These are phyloP conservation scores for Cryptosporidium muris DNA, from an alignment of 169 alveolate species.

Conservation along the genomic window DNA sequence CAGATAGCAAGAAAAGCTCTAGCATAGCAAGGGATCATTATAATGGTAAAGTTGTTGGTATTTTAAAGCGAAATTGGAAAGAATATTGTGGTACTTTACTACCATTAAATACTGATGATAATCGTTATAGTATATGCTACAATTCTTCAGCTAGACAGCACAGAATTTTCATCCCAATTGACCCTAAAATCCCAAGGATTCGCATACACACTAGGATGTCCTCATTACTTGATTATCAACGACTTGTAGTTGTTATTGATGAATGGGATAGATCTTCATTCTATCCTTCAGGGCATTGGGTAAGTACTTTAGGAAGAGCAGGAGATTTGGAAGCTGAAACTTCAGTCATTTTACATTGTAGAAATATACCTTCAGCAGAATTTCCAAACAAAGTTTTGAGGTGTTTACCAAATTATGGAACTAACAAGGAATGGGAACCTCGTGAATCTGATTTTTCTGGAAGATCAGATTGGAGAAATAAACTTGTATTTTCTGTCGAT, in stretches of 20 bases:
- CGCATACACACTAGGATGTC: constrained; percentile 82
- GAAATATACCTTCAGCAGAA: constrained; percentile 49
- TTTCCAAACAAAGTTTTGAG: constrained; percentile 42
- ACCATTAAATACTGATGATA: constrained; percentile 76
- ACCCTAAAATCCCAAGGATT: constrained; percentile 88
- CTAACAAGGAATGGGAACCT: constrained; percentile 57
- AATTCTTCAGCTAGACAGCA: constrained; percentile 74
- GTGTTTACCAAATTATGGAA: constrained; percentile 50
- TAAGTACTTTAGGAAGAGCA: constrained; percentile 88
- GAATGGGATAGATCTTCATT: constrained; percentile 85
- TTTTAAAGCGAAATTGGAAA: constrained; percentile 86
- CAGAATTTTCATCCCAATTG: constrained; percentile 89
- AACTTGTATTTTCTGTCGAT: constrained; percentile 94
- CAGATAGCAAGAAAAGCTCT: constrained; percentile 72
- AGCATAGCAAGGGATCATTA: constrained; percentile 69
- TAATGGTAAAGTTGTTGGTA: constrained; percentile 91
- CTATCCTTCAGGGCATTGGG: constrained; percentile 93
- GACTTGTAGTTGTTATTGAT: constrained; percentile 90
- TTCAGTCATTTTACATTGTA: constrained; percentile 56
- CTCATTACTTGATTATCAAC: constrained; percentile 83
- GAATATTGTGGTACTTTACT: constrained; percentile 92
- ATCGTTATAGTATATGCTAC: constrained; percentile 34
- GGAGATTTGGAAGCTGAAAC: constrained; percentile 89
- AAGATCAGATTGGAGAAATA: constrained; percentile 85
- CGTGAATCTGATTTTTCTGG: constrained; percentile 78